These are phyloP conservation scores for Aspergillus costaricaensis DNA, from an alignment of 2,329 filamentous ascomycete species.

Conservation along the genomic window DNA sequence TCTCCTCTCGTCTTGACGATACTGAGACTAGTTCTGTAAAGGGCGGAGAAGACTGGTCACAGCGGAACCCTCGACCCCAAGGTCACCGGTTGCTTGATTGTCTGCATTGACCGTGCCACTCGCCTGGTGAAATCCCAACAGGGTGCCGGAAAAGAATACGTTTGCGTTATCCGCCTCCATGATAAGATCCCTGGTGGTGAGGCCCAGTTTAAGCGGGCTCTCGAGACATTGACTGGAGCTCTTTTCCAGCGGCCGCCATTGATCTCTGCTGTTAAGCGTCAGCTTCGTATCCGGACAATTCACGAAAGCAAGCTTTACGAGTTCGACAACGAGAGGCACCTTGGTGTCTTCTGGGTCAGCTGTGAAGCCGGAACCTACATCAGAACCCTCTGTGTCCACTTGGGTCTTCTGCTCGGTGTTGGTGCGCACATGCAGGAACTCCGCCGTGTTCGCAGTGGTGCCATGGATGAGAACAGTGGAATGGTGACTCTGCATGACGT, in stretches of 20 bases:
- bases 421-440: constrained; percentile 99
- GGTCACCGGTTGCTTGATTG: constrained; percentile 93
- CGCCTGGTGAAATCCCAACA: constrained; percentile 98
- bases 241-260: constrained; percentile 95
- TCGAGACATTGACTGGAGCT: constrained; percentile 94
- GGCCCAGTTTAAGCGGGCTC: constrained; percentile 85
- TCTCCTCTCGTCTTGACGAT: background rate
- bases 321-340: constrained; percentile 96
- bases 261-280: constrained; percentile 98
- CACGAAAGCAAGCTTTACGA: constrained; percentile 95
- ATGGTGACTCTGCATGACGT: constrained; percentile 95
- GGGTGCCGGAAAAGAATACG: constrained; percentile 98
- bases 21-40: constrained; percentile 39
- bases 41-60: constrained; percentile 95
- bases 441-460: constrained; percentile 86
- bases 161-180: constrained; percentile 91
- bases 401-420: constrained; percentile 75
- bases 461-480: constrained; percentile 87
- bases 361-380: constrained; percentile 99
- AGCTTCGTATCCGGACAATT: constrained; percentile 96
- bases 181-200: constrained; percentile 93
- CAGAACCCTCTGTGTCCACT: constrained; percentile 93
- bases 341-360: constrained; percentile 98
- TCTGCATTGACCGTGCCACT: constrained; percentile 94
- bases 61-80: constrained; percentile 98